Evolutionary conservation across 129 eudicot genomes (phyloP), one percentile per base, ranked within the genome.

Genomic region (Scalesia atractyloides): DNA sequence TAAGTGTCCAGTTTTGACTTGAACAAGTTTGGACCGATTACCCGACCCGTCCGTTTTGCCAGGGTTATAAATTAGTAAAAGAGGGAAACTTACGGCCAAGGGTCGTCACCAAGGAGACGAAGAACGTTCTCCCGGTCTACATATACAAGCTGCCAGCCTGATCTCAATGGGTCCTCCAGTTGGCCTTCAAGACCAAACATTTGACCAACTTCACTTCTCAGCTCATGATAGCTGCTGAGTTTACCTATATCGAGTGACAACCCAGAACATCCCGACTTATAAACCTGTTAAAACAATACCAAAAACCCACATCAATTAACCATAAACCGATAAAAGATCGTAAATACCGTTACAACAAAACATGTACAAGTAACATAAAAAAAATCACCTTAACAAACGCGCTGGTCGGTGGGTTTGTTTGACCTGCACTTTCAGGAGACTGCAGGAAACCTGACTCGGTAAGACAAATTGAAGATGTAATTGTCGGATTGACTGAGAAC

Each of bases 131-230:
- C 96, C 71, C 91, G 82, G 88, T 92, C 93, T 62, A 92, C 94
- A 66, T 84, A 84, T 88, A 91, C 90, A 91, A 91, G 97, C 97
- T 91, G 96, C 97, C 97, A 91, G 97, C 97, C 97, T 91, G 97
- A 91, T 91, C 97, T 91, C 85, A 82, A 36, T 26, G 97, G 96
- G 72, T 91, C 97, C 79, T 92, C 96, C 86, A 92, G 82, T 56
- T 89, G 89, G 79, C 94, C 97, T 81, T 86, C 96, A 66, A 92
- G 94, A 73, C 96, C 96, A 75, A 92, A 92, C 94, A 89, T 80
- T 37, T 84, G 94, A 52, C 89, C 97, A 48, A 92, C 91, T 83
- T 83, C 91, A 79, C 94, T 75, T 16, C 97, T 86, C 79, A 92
- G 83, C 87, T 89, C 96, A 44, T 87, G 79, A 66, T 92, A 92